Percentiles rank a stretch among this genome's conserved stretches.
phyloP scores from a whole-genome alignment of 176 grass and related monocot species.

The Calamus simplicifolius region DNA sequence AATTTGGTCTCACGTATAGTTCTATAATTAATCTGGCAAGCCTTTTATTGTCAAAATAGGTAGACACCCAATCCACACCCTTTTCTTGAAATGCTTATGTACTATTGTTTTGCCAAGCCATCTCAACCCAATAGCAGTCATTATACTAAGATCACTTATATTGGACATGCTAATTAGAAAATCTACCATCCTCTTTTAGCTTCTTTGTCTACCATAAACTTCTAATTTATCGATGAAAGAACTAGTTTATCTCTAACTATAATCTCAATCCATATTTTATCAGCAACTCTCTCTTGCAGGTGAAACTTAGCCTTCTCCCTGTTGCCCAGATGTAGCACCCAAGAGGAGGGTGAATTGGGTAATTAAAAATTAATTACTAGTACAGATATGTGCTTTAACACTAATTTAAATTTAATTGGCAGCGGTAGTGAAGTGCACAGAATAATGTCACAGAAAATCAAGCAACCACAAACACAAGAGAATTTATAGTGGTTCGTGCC shows the following conservation, averaged over 20 bases:
- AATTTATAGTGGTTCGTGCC: too few species aligned
- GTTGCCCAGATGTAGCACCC: too few species aligned
- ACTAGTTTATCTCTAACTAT: neutral
- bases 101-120: slow-evolving; percentile 3
- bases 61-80: neutral
- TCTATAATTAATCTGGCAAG: neutral
- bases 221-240: neutral
- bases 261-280: neutral
- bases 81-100: neutral
- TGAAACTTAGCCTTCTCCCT: neutral
- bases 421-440: too few species aligned
- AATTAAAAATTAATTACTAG: too few species aligned
- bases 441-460: too few species aligned
- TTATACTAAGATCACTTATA: neutral
- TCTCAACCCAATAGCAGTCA: neutral
- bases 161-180: neutral
- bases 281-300: neutral
- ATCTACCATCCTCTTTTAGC: slow-evolving; percentile 1
- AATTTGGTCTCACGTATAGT: neutral
- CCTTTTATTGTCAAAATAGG: neutral
- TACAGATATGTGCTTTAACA: too few species aligned
- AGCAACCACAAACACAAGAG: too few species aligned
- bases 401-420: too few species aligned
- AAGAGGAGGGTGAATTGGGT: too few species aligned
- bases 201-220: slow-evolving; percentile 1